phyloP scores from a whole-genome alignment of 331 rosid genomes.

The Erythrophleum ivorense region DNA sequence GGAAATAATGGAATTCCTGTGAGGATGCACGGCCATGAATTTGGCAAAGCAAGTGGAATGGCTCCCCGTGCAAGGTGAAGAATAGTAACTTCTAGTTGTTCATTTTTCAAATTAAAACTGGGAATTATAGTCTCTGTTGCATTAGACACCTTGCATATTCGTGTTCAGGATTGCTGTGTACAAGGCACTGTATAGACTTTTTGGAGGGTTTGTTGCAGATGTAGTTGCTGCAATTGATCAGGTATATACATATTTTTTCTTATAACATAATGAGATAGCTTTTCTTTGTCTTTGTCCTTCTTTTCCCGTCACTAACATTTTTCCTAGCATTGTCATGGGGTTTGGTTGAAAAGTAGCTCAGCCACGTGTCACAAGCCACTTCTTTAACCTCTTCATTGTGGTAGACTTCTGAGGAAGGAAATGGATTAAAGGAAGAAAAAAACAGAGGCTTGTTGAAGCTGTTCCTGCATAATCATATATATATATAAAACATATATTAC shows the following conservation, averaged over 20 bases:
- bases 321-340: background rate
- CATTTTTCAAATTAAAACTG: conserved; percentile 32
- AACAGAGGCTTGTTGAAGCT: background rate
- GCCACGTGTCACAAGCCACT: background rate
- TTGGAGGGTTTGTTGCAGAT: conserved; percentile 96
- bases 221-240: conserved; percentile 99
- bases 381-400: background rate
- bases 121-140: conserved; percentile 23
- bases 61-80: conserved; percentile 99
- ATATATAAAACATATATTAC: background rate
- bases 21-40: conserved; percentile 91
- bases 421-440: background rate
- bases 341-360: background rate
- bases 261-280: background rate
- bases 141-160: conserved; percentile 28
- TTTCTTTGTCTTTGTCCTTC: background rate
- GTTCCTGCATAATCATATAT: too few species aligned
- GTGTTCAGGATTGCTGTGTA: conserved; percentile 94
- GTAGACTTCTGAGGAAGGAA: background rate
- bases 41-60: conserved; percentile 99
- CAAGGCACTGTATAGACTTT: conserved; percentile 92
- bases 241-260: conserved; percentile 51
- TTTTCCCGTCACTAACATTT: background rate
- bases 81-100: conserved; percentile 27
- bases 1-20: conserved; percentile 99